These are phyloP conservation scores for Xerocomellus dryophilus DNA, from an alignment of 768 basidiomycete species.

Conservation along the genomic window DNA sequence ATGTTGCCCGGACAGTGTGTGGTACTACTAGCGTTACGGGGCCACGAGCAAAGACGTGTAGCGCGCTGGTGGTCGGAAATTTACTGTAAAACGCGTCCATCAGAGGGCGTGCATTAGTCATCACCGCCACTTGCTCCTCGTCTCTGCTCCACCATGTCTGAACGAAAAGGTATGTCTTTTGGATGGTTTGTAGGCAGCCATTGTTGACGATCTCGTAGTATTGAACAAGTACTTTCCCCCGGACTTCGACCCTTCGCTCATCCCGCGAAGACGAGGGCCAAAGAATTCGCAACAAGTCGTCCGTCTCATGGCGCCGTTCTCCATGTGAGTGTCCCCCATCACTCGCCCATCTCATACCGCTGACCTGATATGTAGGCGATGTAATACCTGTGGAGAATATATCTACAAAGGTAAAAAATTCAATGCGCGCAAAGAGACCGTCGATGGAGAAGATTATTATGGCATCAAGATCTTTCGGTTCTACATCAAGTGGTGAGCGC, in stretches of 20 bases:
- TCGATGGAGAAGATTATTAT: constrained; percentile 95
- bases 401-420: constrained; percentile 99
- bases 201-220: constrained; percentile 44
- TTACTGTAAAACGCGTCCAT: constrained; percentile 29
- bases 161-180: constrained; percentile 66
- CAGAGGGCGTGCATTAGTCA: constrained; percentile 28
- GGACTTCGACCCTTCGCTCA: constrained; percentile 97
- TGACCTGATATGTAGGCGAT: constrained; percentile 55
- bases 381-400: constrained; percentile 96
- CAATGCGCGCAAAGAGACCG: constrained; percentile 98
- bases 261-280: constrained; percentile 83
- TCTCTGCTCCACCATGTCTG: constrained; percentile 54
- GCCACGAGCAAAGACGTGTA: constrained; percentile 17
- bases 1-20: constrained; percentile 35
- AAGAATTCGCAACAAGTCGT: constrained; percentile 97
- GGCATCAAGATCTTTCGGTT: constrained; percentile 96
- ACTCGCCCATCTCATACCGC: not conserved
- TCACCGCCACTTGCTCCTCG: constrained; percentile 14
- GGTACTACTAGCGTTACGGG: not conserved
- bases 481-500: constrained; percentile 80
- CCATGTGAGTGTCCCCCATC: constrained; percentile 60
- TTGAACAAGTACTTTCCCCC: constrained; percentile 96
- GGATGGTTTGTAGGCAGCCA: not conserved
- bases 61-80: constrained; percentile 29
- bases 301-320: constrained; percentile 98